A percentile compares a stretch with the other conserved stretches of the same genome.
phyloP scores from a whole-genome alignment of 148 eudicot genomes.

The Hydrangea macrophylla region DNA sequence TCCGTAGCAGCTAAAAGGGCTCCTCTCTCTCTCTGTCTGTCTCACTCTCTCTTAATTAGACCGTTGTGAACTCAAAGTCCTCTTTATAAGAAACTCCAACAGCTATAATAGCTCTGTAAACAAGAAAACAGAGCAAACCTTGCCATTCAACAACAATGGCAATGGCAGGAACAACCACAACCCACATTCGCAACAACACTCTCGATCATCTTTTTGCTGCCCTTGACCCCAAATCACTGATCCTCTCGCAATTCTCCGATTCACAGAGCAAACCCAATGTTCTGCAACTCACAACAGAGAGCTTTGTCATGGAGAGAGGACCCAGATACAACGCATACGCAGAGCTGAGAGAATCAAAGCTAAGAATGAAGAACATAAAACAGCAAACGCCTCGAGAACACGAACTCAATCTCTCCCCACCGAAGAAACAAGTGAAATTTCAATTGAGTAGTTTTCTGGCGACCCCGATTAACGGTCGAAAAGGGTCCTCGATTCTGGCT shows the following conservation, averaged over 20 bases:
- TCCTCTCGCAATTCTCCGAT: slow-evolving; percentile 30
- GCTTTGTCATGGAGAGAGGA: slow-evolving; percentile 57
- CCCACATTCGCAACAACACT: slow-evolving; percentile 3
- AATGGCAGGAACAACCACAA: slow-evolving; percentile 30
- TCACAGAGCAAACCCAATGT: slow-evolving; percentile 17
- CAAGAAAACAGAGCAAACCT: slow-evolving; percentile 24
- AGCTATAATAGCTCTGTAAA: neutral
- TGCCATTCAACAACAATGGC: slow-evolving; percentile 24
- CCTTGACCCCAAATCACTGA: slow-evolving; percentile 37
- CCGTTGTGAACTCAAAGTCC: slow-evolving; percentile 39
- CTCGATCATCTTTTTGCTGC: slow-evolving; percentile 19
- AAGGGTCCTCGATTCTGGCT: slow-evolving; percentile 51
- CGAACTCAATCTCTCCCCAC: slow-evolving; percentile 35
- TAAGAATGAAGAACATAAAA: slow-evolving; percentile 31
- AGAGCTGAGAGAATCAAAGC: slow-evolving; percentile 58
- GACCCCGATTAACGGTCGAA: slow-evolving; percentile 25
- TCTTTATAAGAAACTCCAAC: neutral
- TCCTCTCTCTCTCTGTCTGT: slow-evolving; percentile 13
- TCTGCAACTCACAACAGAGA: slow-evolving; percentile 27
- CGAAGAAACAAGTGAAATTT: slow-evolving; percentile 58
- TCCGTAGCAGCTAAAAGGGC: neutral
- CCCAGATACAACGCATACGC: slow-evolving; percentile 71
- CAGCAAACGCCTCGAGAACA: slow-evolving; percentile 18
- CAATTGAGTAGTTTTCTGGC: slow-evolving; percentile 29
- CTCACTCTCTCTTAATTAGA: slow-evolving; percentile 22